Base-by-base conservation (phyloP, 345 rosid genomes). In the Erucastrum elatum region DNA sequence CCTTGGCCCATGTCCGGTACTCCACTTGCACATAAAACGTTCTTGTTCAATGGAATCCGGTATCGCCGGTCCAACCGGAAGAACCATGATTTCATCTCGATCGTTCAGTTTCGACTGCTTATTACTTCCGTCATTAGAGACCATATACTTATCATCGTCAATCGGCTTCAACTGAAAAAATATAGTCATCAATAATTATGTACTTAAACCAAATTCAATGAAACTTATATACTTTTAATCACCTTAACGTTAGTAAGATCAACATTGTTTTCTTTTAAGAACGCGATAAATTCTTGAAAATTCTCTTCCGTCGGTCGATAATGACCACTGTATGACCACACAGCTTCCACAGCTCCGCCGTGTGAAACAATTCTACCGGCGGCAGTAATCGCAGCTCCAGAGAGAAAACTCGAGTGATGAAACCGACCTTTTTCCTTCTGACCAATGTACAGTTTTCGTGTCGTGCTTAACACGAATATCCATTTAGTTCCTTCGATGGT, bases 241-340 rank as follows among this genome's bases (percentile, higher is more conserved):
- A 93, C 99, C 99, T 91, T 90, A 3, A 93, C 99, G 51, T 88
- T 78, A 67, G 88, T 82, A 66, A 95, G 96, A 79, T 95, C 89
- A 0, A 95, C 94, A 6, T 82, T 31, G 62, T 93, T 82, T 25
- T 90, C 96, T 64, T 81, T 72, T 8, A 95, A 91, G 74, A 89
- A 95, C 70, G 74, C 64, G 6, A 93, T 82, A 81, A 93, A 95
- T 58, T 90, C 99, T 83, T 29, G 76, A 80, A 95, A 93, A 64
- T 95, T 90, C 15, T 90, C 99, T 63, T 93, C 98, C 0, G 97
- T 95, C 12, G 99, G 99, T 64, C 59, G 97, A 78, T 95, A 95
- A 79, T 95, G 99, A 60, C 99, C 99, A 59, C 99, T 95, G 66
- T 95, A 93, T 0, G 98, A 94, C 99, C 98, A 95, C 31, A 93